These are phyloP conservation scores for Castanea mollissima DNA, from an alignment of 306 rosid species.

Conservation along the genomic window DNA sequence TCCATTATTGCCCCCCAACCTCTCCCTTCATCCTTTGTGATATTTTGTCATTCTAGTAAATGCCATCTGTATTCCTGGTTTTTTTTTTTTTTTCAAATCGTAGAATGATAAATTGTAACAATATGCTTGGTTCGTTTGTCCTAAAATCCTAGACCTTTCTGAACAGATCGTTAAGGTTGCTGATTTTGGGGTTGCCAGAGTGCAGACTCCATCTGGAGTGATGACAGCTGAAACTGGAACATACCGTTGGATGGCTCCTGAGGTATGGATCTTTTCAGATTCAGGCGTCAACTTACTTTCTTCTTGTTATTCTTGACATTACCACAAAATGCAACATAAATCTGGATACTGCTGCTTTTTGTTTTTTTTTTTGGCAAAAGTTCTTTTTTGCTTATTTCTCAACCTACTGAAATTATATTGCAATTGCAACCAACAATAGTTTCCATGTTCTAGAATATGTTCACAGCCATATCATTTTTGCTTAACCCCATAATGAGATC, in stretches of 20 bases:
- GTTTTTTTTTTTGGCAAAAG: not conserved
- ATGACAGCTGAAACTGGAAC: conserved; percentile 99
- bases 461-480: not conserved
- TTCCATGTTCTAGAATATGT: not conserved
- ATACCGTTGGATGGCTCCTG: conserved; percentile 99
- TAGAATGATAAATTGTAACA: conserved; percentile 9
- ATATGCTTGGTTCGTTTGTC: conserved; percentile 15
- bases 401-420: not conserved
- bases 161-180: conserved; percentile 95
- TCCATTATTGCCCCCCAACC: not conserved
- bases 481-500: not conserved
- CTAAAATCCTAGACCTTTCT: conserved; percentile 26
- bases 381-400: not conserved
- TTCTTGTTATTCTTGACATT: conserved; percentile 1
- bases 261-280: conserved; percentile 50
- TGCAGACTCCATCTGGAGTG: conserved; percentile 90
- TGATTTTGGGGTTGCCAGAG: conserved; percentile 99
- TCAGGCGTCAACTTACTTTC: conserved; percentile 1
- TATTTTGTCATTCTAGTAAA: not conserved
- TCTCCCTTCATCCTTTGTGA: not conserved
- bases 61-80: not conserved
- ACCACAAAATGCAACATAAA: conserved; percentile 9
- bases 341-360: not conserved
- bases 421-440: not conserved
- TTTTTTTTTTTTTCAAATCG: not conserved